Base-by-base conservation (phyloP, 306 rosid species). In the Potentilla sterilis region DNA sequence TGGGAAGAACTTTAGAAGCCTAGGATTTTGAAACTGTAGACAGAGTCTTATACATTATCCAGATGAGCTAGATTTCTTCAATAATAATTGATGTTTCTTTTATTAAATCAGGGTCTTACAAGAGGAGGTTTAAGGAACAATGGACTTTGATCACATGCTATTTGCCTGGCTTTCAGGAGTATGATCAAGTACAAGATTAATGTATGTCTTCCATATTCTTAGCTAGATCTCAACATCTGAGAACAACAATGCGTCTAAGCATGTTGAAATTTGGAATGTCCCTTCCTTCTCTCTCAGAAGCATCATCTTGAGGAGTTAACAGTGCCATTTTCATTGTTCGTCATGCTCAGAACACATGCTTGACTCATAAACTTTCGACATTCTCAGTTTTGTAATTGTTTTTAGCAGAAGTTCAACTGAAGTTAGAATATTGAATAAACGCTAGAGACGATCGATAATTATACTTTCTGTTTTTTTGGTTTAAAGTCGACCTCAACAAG, bases 141-240 rank as follows among this genome's bases (percentile, higher is more conserved):
- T 57, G 34, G 34, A 22, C 35, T 57, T 21, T n/a, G 61, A 55
- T 19, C 62, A 55, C 62, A 55, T 55, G 62, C 9, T 9, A n/a
- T 32, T 21, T 55, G 28, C 62, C 61, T 21, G 21, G 62, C 62
- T 55, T 21, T 55, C 32, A 55, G 14, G 62, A n/a, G 32, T 55
- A 55, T 55, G 28, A 57, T 2, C 32, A 28, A 57, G 35, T 57
- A 21, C 63, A 21, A 57, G 9, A 21, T 22, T 57, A 21, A 21
- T 57, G 63, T 57, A 22, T 57, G 35, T 22, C 34, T 57, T 55
- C 28, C 28, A 8, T 55, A 7, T 21, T 55, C 32, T 55, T 55
- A 55, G 61, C 63, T 10, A 57, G 63, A 57, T n/a, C 63, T 57
- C 63, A 21, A 10, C 35, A 57, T 57, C 63, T 57, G 63, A 24